Base-by-base conservation (phyloP, 1,139 yeast genomes). In the Debaryomyces robertsiae region DNA sequence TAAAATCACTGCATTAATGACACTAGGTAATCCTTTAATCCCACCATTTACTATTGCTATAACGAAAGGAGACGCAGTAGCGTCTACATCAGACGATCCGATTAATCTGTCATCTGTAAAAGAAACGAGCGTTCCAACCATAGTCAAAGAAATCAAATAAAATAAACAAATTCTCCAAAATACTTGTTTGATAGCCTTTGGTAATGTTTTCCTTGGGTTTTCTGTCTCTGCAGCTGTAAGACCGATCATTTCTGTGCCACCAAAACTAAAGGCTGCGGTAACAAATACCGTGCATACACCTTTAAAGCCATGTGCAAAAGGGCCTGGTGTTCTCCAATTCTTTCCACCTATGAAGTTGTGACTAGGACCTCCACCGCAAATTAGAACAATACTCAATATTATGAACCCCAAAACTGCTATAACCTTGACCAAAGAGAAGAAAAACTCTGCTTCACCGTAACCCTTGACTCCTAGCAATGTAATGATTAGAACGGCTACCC, bases 61-160 rank as follows among this genome's bases (percentile, higher is more conserved):
- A 42, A 81, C 84, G 49, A 79, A 80, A 10, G 84, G 84, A 24
- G 84, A 79, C 17, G 82, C 78, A 9, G 78, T 61, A 16, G 79
- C 79, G 53, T 76, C 79, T 24, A 66, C 76, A 28, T 69, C 61
- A 2, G 73, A 59, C 2, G 79, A 68, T 9, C 63, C 59, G 25
- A 60, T 45, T 48, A 69, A 63, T 42, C 66, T 55, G 4, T 43
- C 29, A 42, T 65, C 68, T 42, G 55, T 53, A 54, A 58, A 65
- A 3, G 70, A 65, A 39, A 69, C 73, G 47, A 70, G 58, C 40
- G 61, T 61, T 27, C 71, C 66, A 41, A 70, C 61, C 54, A 70
- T 60, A 14, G 62, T 60, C 46, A 70, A 61, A 9, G 74, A 63
- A 16, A 67, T 61, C 47, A 70, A 55, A 49, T 70, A 69, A 48